Evolutionary conservation across 176 grass and related monocot species (phyloP), one percentile per base, ranked within the genome.

Genomic region (Alloteropsis semialata): DNA sequence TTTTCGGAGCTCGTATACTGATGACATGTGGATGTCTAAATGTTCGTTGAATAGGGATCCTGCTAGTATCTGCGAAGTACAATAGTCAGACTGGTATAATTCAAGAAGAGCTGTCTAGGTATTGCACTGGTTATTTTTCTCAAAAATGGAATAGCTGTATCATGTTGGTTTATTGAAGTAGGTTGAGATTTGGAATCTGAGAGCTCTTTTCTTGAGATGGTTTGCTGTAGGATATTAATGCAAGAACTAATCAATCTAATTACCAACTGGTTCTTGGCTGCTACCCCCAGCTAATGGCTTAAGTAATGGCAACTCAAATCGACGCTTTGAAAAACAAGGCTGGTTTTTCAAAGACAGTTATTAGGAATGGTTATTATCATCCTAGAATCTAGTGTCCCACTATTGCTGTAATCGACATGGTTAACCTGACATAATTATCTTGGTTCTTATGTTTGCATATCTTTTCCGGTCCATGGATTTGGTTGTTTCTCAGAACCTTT

Each of bases 31-130:
- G 75, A 66, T 74, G 51, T 63, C 4, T 49, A 60, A 60, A 55
- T 88, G 66, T 74, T 22, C 29, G 32, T 68, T 49, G 68, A 67
- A 38, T 77, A 77, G 65, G 78, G 75, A 86, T 64, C 46, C 50
- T 37, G 46, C n/a, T 46, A 82, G 73, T 82, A 41, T 4, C 64
- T 77, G 63, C 27, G 61, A 65, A 84, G 48, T 46, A 39, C 66
- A 66, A 45, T 34, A 60, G 13, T 55, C 43, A 62, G 30, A 27
- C 44, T 61, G 30, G 82, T 77, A 58, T 78, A 66, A 72, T 21
- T 58, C 45, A 56, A 77, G 37, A 12, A 77, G 0, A 75, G 65
- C 69, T 81, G 39, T 68, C n/a, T 62, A 68, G 81, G 18, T 61
- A 68, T 41, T 33, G 27, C 34, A 42, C 43, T 9, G 4, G 1